Evolutionary conservation across 1,139 yeast species (phyloP), one percentile per base, ranked within the genome.

Genomic region (Hyphopichia burtonii): DNA sequence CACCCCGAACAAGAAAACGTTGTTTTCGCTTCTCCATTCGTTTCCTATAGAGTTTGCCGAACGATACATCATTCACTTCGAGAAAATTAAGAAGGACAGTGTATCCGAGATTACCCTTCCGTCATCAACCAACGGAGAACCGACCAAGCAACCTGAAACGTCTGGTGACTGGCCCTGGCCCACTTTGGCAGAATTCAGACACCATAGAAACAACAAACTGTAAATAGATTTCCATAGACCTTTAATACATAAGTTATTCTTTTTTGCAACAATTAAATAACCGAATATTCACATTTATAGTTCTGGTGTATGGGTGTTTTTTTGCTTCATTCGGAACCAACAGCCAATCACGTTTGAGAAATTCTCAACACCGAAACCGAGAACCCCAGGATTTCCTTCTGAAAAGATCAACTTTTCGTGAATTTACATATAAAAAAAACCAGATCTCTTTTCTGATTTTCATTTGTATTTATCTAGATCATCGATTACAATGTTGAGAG

Each of bases 61-160:
- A 44, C 59, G 78, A 43, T 71, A 74, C 44, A 60, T 76, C 34
- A 48, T 52, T 34, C 81, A 76, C 52, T 66, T 66, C 12, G 58
- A 60, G 31, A 59, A 59, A 38, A 54, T 65, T 22, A 49, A 46
- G 36, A 23, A 35, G 7, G 61, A 55, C 18, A 50, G 53, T 38
- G 17, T 25, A 4, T n/a, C 15, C 4, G 17, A 12, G 14, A 28
- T 8, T n/a, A n/a, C 16, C n/a, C 7, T 25, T 8, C n/a, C n/a
- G 12, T 11, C 28, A 4, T 11, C 28, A 25, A 4, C n/a, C 4
- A 10, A 11, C 11, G 12, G 11, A 4, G 28, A 25, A 25, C 7
- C 28, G n/a, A 25, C 11, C 3, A 25, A 28, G 10, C 6, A 15
- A 4, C 9, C 23, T 4, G 12, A 25, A 15, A 15, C 23, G 22